Evolutionary conservation across 768 basidiomycete genomes (phyloP), one percentile per base, ranked within the genome.

Genomic region (Phanerodontia chrysosporium): DNA sequence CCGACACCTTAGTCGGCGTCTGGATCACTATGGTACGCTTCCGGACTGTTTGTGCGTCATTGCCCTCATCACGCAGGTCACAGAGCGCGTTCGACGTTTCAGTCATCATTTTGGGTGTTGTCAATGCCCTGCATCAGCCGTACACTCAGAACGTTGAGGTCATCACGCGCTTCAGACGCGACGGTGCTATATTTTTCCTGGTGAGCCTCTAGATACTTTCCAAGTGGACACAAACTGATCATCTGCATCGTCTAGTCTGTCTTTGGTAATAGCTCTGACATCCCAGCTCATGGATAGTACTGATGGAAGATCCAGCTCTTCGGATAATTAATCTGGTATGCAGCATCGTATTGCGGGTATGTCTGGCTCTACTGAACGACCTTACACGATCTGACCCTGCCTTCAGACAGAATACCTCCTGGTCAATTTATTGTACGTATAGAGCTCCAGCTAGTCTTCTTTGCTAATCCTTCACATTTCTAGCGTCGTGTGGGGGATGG

Each of bases 101-200:
- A 9, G 48, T 51, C 5, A 39, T 61, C 18, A 10, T 29, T 5
- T 36, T 57, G 4, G 49, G 49, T 9, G 21, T 54, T 12, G n/a
- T 27, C 35, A 61, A 58, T 21, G 56, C 49, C 1, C 44, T 61
- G 8, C 49, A 61, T 25, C 60, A 48, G 32, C 60, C 60, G 12
- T 48, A 42, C 21, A 49, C 55, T 7, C 28, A 61, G 12, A 27
- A 39, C n/a, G 24, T 44, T 22, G 55, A 61, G 27, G 29, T 56
- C 18, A 21, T 61, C 4, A 22, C 18, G 25, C 25, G 29, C 13
- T 45, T 61, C 10, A 42, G 48, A 7, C 18, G 60, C 12, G 60
- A 61, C 45, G 60, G 60, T 28, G 60, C 60, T 16, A 52, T 58
- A 6, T 57, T 58, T 30, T 57, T 57, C 32, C 3, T 61, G 1